Conservation (phyloP, 2,329 filamentous ascomycete genomes). For the Trichoderma semiorbis region DNA sequence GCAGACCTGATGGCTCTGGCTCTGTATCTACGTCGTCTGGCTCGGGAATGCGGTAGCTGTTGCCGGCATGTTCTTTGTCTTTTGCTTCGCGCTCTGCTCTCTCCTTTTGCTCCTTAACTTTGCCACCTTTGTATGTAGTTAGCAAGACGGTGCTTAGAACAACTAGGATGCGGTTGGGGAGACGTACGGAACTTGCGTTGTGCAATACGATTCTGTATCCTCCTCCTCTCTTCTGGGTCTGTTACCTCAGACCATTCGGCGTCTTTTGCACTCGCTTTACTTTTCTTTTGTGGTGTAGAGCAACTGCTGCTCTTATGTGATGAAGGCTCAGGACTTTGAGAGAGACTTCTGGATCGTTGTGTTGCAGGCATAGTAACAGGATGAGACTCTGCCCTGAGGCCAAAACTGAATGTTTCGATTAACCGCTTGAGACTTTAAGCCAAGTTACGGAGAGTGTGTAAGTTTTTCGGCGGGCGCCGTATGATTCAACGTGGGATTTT, state of each 20-base stretch:
- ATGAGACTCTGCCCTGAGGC: background rate
- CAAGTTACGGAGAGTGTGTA: background rate
- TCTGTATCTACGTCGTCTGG: slow-evolving; percentile 52
- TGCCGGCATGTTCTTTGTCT: slow-evolving; percentile 61
- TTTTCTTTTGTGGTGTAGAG: slow-evolving; percentile 36
- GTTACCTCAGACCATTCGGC: slow-evolving; percentile 68
- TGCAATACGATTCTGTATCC: slow-evolving; percentile 73
- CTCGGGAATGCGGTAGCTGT: slow-evolving; percentile 60
- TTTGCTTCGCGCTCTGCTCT: slow-evolving; percentile 59
- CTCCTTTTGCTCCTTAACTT: slow-evolving; percentile 65
- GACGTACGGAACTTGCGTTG: slow-evolving; percentile 71
- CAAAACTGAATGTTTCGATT: background rate
- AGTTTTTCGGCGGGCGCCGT: background rate
- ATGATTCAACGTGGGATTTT: background rate
- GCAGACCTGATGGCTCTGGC: slow-evolving; percentile 58
- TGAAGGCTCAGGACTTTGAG: slow-evolving; percentile 22
- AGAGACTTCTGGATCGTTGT: slow-evolving; percentile 25
- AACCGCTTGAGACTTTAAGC: background rate
- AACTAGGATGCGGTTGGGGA: background rate
- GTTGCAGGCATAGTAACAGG: slow-evolving; percentile 22
- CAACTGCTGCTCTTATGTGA: slow-evolving; percentile 29
- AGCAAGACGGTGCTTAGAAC: background rate
- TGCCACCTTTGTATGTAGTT: slow-evolving; percentile 54
- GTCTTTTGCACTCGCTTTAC: slow-evolving; percentile 42
- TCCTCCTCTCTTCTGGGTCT: slow-evolving; percentile 67